Evolutionary conservation across 1,139 yeast genomes (phyloP).

Genomic region (Diutina pseudorugosa): DNA sequence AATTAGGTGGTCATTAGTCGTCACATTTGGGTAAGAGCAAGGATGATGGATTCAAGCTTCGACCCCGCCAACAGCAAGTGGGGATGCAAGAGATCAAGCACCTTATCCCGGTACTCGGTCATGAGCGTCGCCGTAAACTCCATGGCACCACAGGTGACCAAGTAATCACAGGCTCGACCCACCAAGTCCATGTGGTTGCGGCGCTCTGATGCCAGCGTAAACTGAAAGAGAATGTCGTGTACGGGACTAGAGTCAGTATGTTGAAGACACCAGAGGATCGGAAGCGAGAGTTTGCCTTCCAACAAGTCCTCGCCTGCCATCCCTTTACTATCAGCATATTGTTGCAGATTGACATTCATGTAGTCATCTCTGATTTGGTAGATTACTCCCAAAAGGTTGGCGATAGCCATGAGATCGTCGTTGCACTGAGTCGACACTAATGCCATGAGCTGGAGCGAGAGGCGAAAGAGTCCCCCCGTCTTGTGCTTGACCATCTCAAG

Average conservation of each 20-base stretch:
- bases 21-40: not conserved
- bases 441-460: slow-evolving; percentile 57
- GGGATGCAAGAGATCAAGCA: not conserved
- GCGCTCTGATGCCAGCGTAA: not conserved
- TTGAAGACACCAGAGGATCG: slow-evolving; percentile 14
- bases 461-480: slow-evolving; percentile 78
- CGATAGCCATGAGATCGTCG: slow-evolving; percentile 35
- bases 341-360: slow-evolving; percentile 43
- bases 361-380: slow-evolving; percentile 82
- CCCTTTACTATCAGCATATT: slow-evolving; percentile 58
- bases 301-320: slow-evolving; percentile 69
- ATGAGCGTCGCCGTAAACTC: not conserved
- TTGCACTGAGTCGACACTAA: slow-evolving; percentile 8
- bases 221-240: not conserved
- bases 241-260: not conserved
- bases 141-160: slow-evolving; percentile 1
- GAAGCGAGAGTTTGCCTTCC: slow-evolving; percentile 83
- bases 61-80: not conserved
- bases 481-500: slow-evolving; percentile 74
- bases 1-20: not conserved
- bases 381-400: slow-evolving; percentile 69
- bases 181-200: not conserved
- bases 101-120: not conserved
- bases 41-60: not conserved
- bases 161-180: not conserved